A percentile compares a stretch with the other conserved stretches of the same genome.
Evolutionary conservation across 2,329 filamentous ascomycete species (phyloP).

Genomic region (Alternaria tenuissima): DNA sequence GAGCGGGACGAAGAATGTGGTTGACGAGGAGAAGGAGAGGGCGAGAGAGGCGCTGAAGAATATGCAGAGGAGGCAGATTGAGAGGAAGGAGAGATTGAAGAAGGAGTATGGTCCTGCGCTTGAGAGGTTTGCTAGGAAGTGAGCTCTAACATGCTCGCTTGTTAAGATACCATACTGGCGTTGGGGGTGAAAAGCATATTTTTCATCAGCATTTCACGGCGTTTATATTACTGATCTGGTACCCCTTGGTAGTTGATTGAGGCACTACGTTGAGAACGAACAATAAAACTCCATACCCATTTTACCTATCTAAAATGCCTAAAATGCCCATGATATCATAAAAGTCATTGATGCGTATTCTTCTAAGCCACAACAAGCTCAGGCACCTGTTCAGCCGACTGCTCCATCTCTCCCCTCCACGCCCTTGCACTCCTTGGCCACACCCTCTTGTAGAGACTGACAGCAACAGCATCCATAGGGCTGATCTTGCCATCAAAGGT

Average conservation of each 20-base stretch:
- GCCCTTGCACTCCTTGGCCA: constrained; percentile 71
- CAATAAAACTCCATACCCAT: constrained; percentile 18
- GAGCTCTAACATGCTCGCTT: constrained; percentile 6
- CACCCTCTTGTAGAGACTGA: constrained; percentile 69
- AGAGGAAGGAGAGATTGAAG: constrained; percentile 60
- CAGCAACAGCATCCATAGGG: constrained; percentile 90
- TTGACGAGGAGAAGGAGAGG: constrained; percentile 91
- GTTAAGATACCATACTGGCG: background rate
- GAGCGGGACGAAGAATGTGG: constrained; percentile 90
- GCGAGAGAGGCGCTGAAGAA: constrained; percentile 78
- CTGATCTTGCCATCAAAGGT: constrained; percentile 97
- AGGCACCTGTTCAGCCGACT: background rate
- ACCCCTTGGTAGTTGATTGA: background rate
- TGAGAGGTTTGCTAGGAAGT: constrained; percentile 80
- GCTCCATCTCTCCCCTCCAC: constrained; percentile 43
- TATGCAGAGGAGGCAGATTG: constrained; percentile 48
- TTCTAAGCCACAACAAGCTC: background rate
- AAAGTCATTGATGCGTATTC: constrained; percentile 6
- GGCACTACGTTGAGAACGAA: background rate
- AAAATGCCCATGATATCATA: constrained; percentile 28
- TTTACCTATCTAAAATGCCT: constrained; percentile 31
- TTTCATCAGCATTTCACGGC: constrained; percentile 19
- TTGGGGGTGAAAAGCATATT: constrained; percentile 1
- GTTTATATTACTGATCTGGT: constrained; percentile 10
- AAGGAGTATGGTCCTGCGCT: constrained; percentile 85